These are phyloP conservation scores for Ustilago xerochloae DNA, from an alignment of 1,284 basidiomycete genomes.

Conservation along the genomic window DNA sequence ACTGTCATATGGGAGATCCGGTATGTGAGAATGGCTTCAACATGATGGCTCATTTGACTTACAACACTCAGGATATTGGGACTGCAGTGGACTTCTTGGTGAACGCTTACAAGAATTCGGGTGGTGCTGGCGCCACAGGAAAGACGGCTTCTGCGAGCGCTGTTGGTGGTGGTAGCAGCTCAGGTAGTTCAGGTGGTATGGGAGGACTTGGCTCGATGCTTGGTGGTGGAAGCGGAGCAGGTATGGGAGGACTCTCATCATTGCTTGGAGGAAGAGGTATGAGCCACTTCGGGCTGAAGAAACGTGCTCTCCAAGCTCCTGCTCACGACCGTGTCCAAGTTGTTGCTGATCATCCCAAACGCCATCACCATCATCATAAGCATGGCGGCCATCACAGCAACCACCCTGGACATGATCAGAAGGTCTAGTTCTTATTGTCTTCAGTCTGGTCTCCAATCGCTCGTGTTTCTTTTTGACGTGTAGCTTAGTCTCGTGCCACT, in stretches of 20 bases:
- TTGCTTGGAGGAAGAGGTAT: background rate
- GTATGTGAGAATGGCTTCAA: constrained; percentile 33
- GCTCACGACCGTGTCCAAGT: background rate
- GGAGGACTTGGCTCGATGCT: constrained; percentile 5
- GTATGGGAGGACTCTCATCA: too few relatives aligned
- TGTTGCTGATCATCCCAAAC: background rate
- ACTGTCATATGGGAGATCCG: constrained; percentile 30
- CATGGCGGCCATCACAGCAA: background rate
- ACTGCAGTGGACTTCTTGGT: constrained; percentile 25
- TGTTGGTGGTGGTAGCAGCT: background rate
- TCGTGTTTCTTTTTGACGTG: too few relatives aligned
- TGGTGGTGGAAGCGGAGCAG: background rate
- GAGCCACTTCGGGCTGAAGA: background rate
- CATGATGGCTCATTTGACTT: constrained; percentile 34
- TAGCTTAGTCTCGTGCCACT: too few relatives aligned
- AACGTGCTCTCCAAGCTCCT: background rate
- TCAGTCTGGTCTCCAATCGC: background rate
- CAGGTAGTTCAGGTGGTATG: background rate
- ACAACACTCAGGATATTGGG: constrained; percentile 2
- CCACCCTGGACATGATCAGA: background rate
- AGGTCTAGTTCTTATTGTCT: background rate
- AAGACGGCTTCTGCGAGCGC: too few relatives aligned
- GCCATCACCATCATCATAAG: constrained; percentile 1
- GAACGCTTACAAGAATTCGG: constrained; percentile 11
- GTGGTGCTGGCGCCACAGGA: constrained; percentile 3